A percentile compares a stretch with the other conserved stretches of the same genome.
phyloP scores from a whole-genome alignment of 2,329 filamentous ascomycete genomes.

The Colletotrichum zoysiae region DNA sequence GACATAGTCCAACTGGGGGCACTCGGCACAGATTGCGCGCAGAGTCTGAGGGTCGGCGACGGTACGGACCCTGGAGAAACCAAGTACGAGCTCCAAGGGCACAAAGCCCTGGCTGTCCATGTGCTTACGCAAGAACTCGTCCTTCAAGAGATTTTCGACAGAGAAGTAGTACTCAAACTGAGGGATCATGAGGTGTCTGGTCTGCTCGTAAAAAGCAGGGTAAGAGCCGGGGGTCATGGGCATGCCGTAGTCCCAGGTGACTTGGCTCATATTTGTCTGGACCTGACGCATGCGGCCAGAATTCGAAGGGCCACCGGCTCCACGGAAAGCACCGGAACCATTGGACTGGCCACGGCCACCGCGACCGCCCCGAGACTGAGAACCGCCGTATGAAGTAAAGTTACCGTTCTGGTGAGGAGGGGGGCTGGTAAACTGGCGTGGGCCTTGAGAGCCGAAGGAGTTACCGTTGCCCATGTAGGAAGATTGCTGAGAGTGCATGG shows the following conservation, averaged over 20 bases:
- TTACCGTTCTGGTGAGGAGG: constrained; percentile 54
- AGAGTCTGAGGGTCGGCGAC: constrained; percentile 61
- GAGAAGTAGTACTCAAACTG: constrained; percentile 96
- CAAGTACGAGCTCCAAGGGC: constrained; percentile 79
- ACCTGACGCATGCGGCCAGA: constrained; percentile 52
- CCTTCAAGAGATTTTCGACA: constrained; percentile 93
- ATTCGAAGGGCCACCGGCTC: constrained; percentile 28
- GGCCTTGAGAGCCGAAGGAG: constrained; percentile 46
- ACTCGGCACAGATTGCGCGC: constrained; percentile 70
- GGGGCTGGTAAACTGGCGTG: constrained; percentile 57
- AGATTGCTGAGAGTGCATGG: constrained; percentile 53
- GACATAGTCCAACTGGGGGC: constrained; percentile 79
- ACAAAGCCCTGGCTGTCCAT: constrained; percentile 98
- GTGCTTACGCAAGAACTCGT: constrained; percentile 85
- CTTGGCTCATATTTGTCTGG: constrained; percentile 50
- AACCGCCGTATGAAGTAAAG: constrained; percentile 34
- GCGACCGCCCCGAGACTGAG: constrained; percentile 37
- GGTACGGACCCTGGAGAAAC: constrained; percentile 87
- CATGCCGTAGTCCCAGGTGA: constrained; percentile 56
- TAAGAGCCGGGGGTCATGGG: constrained; percentile 38
- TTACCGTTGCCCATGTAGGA: constrained; percentile 51
- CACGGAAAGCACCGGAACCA: constrained; percentile 32
- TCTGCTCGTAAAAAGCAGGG: constrained; percentile 30
- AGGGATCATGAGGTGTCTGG: constrained; percentile 52
- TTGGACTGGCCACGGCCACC: constrained; percentile 38